Conservation (phyloP, 1,139 yeast genomes). For the Hemisphaericaspora xylofermentans region DNA sequence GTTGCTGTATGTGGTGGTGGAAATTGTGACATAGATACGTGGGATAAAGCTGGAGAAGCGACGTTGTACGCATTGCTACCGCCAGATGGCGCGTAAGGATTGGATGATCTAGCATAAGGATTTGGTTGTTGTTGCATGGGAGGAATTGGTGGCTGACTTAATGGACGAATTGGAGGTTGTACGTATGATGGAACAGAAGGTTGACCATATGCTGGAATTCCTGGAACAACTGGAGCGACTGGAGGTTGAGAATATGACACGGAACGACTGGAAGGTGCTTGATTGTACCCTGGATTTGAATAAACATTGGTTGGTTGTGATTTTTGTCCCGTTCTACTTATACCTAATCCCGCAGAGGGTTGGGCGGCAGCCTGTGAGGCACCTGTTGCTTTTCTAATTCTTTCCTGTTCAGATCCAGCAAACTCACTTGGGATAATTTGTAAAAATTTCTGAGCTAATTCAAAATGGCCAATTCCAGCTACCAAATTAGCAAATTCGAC, state of each 20-base stretch:
- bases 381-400: constrained; percentile 62
- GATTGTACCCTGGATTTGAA: background rate
- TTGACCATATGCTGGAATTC: constrained; percentile 4
- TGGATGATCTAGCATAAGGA: constrained; percentile 24
- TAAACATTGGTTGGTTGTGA: background rate
- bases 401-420: constrained; percentile 64
- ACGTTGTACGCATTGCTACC: constrained; percentile 19
- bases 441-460: constrained; percentile 72
- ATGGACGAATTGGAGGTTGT: constrained; percentile 7
- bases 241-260: background rate
- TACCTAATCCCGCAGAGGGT: constrained; percentile 6
- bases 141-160: constrained; percentile 6
- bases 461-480: constrained; percentile 82
- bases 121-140: constrained; percentile 20
- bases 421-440: constrained; percentile 63
- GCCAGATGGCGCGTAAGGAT: constrained; percentile 30
- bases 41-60: constrained; percentile 13
- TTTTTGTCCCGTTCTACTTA: background rate
- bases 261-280: background rate
- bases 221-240: constrained; percentile 6
- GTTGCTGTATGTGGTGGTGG: constrained; percentile 38
- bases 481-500: constrained; percentile 80
- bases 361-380: constrained; percentile 10
- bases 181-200: constrained; percentile 9
- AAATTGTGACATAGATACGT: constrained; percentile 26